These are phyloP conservation scores for Cladosporium colombiae DNA, from an alignment of 2,329 filamentous ascomycete species.

Conservation along the genomic window DNA sequence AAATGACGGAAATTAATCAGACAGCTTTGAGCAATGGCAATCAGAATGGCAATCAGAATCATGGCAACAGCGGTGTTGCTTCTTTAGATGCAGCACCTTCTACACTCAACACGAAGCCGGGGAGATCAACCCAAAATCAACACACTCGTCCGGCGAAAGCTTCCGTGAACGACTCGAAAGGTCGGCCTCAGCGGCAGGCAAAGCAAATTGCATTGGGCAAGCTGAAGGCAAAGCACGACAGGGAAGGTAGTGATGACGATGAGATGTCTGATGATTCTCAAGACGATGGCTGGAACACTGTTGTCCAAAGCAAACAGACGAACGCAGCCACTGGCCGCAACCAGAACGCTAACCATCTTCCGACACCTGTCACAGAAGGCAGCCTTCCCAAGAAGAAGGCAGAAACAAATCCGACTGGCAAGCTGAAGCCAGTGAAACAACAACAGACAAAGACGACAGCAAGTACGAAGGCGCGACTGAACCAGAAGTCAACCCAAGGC, in stretches of 20 bases:
- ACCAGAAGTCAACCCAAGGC: not conserved
- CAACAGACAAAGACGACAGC: not conserved
- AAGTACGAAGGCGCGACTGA: not conserved
- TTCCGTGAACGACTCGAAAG: not conserved
- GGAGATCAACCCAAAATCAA: not conserved
- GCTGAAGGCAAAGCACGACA: not conserved
- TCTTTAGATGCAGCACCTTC: too few relatives aligned
- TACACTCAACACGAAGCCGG: not conserved
- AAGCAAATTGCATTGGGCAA: constrained; percentile 11
- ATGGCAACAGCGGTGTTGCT: not conserved
- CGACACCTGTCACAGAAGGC: not conserved
- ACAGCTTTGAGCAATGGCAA: not conserved
- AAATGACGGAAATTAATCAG: not conserved
- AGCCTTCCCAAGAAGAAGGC: not conserved
- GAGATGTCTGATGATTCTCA: not conserved
- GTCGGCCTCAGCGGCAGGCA: not conserved
- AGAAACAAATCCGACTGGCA: not conserved
- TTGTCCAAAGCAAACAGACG: not conserved
- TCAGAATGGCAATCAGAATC: not conserved
- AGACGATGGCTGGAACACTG: not conserved
- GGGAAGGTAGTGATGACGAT: not conserved
- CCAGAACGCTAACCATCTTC: not conserved
- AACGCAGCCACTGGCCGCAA: not conserved
- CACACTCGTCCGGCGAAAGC: not conserved
- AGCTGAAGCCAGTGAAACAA: not conserved